Conservation (phyloP, 805 yeast species). For the Zygosaccharomyces bailii region DNA sequence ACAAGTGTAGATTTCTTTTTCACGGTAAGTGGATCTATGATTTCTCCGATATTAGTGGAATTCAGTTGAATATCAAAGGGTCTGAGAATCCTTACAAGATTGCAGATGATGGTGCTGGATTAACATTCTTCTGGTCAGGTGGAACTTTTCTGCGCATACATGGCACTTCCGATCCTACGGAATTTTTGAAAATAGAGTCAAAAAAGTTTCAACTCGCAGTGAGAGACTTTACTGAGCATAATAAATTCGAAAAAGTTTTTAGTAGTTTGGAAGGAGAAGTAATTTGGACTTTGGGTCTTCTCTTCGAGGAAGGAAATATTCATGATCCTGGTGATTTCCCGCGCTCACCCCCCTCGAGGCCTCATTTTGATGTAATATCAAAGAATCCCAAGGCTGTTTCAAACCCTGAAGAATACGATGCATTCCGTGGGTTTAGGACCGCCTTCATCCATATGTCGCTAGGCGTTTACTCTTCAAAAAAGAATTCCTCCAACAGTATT, state of each 20-base stretch:
- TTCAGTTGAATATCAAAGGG: slow-evolving; percentile 62
- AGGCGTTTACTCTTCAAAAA: slow-evolving; percentile 36
- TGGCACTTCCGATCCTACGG: slow-evolving; percentile 46
- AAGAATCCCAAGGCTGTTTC: slow-evolving; percentile 50
- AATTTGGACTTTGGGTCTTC: slow-evolving; percentile 71
- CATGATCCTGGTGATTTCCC: slow-evolving; percentile 37
- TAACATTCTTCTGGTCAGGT: slow-evolving; percentile 62
- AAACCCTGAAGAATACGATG: slow-evolving; percentile 48
- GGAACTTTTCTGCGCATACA: slow-evolving; percentile 50
- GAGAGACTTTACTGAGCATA: slow-evolving; percentile 40
- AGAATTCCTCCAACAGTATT: slow-evolving; percentile 54
- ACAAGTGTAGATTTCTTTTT: slow-evolving; percentile 51
- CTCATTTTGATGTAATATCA: slow-evolving; percentile 63
- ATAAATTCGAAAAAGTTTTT: slow-evolving; percentile 43
- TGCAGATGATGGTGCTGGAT: slow-evolving; percentile 57
- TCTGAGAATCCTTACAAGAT: slow-evolving; percentile 56
- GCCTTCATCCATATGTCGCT: slow-evolving; percentile 57
- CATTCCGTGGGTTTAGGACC: slow-evolving; percentile 58
- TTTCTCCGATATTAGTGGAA: slow-evolving; percentile 44
- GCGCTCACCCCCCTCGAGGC: slow-evolving; percentile 48
- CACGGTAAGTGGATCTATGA: slow-evolving; percentile 53
- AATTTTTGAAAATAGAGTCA: slow-evolving; percentile 52
- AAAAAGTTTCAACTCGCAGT: slow-evolving; percentile 54
- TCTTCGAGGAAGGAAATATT: slow-evolving; percentile 61
- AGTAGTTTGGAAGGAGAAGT: slow-evolving; percentile 67